phyloP scores from a whole-genome alignment of 1,284 basidiomycete species.

The Bjerkandera adusta region DNA sequence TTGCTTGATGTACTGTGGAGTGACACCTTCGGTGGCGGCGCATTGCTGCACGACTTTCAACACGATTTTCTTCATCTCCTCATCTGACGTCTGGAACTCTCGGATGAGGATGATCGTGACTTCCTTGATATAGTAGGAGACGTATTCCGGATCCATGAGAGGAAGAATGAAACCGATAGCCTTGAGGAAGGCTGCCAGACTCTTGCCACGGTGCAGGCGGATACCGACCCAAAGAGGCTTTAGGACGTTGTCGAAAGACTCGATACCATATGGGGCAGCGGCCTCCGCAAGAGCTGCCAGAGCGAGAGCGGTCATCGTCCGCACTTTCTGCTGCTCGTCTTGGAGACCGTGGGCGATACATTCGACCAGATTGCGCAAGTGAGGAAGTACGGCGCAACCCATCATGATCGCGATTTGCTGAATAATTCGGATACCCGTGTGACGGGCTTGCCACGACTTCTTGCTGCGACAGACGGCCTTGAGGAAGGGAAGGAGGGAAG shows the following conservation, averaged over 20 bases:
- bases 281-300: slow-evolving; percentile 98
- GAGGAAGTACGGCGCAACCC: slow-evolving; percentile 98
- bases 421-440: slow-evolving; percentile 98
- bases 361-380: slow-evolving; percentile 94
- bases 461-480: slow-evolving; percentile 98
- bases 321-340: slow-evolving; percentile 98
- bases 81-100: slow-evolving; percentile 99
- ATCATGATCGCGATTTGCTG: slow-evolving; percentile 99
- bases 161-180: slow-evolving; percentile 99
- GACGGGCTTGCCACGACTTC: slow-evolving; percentile 99
- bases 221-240: slow-evolving; percentile 99
- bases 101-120: slow-evolving; percentile 97
- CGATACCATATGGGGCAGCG: slow-evolving; percentile 98
- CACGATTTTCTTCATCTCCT: slow-evolving; percentile 99
- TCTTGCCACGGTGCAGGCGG: slow-evolving; percentile 96
- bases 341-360: slow-evolving; percentile 95
- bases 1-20: slow-evolving; percentile 90
- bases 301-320: slow-evolving; percentile 97
- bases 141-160: slow-evolving; percentile 99
- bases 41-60: slow-evolving; percentile 99
- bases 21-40: slow-evolving; percentile 96
- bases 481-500: slow-evolving; percentile 95
- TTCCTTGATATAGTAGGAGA: slow-evolving; percentile 97
- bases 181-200: slow-evolving; percentile 96
- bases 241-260: slow-evolving; percentile 97